Percentiles rank a stretch among this genome's conserved stretches.
Conservation (phyloP, 345 rosid genomes). For the Camelina sativa region DNA sequence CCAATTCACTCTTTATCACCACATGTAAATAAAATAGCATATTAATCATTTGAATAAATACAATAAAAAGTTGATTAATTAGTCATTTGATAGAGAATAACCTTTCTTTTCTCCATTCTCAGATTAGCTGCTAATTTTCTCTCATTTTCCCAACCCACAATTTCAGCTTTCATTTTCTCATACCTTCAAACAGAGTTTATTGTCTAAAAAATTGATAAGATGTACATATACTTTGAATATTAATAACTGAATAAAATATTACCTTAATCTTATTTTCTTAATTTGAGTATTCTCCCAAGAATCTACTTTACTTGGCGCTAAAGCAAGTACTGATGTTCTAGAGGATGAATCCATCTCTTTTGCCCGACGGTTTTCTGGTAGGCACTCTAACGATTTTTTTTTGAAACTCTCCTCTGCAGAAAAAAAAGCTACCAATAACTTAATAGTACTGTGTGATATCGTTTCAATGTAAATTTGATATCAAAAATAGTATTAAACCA, state of each 20-base stretch:
- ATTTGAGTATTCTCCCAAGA: constrained; percentile 72
- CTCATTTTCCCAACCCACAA: constrained; percentile 72
- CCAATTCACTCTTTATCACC: constrained; percentile 61
- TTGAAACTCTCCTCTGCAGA: constrained; percentile 11
- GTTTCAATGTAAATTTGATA: neutral
- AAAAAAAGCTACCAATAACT: neutral
- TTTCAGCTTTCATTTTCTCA: constrained; percentile 60
- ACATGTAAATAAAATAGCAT: constrained; percentile 1
- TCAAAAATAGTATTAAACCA: neutral
- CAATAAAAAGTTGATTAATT: neutral
- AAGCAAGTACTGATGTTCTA: constrained; percentile 34
- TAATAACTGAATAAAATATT: constrained; percentile 8
- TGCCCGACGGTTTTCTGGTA: neutral
- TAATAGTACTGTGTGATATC: neutral
- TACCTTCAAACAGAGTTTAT: constrained; percentile 51
- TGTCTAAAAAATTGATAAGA: constrained; percentile 5
- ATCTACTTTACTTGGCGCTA: constrained; percentile 50
- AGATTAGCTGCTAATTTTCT: constrained; percentile 63
- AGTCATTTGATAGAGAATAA: constrained; percentile 23
- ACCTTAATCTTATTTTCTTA: constrained; percentile 60
- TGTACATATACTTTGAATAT: neutral
- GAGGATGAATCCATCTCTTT: constrained; percentile 37
- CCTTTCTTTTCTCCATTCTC: constrained; percentile 67
- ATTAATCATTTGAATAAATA: neutral
- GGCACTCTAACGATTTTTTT: neutral